A percentile compares a stretch with the other conserved stretches of the same genome.
phyloP scores from a whole-genome alignment of 306 rosid genomes.

The Lathyrus sativus region DNA sequence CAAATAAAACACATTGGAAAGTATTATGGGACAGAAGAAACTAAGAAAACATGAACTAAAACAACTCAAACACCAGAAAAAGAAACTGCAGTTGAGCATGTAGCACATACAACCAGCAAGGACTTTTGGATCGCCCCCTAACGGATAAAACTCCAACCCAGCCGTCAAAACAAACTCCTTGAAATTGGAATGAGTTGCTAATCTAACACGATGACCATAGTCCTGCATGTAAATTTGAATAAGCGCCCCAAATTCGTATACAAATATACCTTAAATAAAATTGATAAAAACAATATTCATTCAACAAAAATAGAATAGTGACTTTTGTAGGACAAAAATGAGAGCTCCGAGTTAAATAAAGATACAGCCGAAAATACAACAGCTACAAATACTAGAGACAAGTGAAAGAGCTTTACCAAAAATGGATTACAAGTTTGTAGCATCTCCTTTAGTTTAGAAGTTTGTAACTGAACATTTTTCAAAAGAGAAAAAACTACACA shows the following conservation, averaged over 20 bases:
- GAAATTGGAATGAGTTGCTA: slow-evolving; percentile 97
- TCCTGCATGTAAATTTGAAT: slow-evolving; percentile 64
- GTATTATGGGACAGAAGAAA: slow-evolving; percentile 22
- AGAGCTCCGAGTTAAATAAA: slow-evolving; percentile 14
- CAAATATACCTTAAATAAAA: slow-evolving; percentile 19
- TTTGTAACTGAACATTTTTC: slow-evolving; percentile 13
- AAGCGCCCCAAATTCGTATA: slow-evolving; percentile 19
- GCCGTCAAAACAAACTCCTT: slow-evolving; percentile 98
- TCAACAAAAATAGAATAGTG: slow-evolving; percentile 11
- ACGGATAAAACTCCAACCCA: slow-evolving; percentile 95
- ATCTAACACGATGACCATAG: slow-evolving; percentile 96
- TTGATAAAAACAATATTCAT: slow-evolving; percentile 2
- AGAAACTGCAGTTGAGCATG: slow-evolving; percentile 37
- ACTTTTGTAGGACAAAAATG: background rate
- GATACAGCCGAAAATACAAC: slow-evolving; percentile 17
- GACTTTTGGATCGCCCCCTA: slow-evolving; percentile 97
- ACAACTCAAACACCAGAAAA: slow-evolving; percentile 28
- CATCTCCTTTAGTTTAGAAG: slow-evolving; percentile 6
- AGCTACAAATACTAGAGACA: background rate
- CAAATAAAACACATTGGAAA: slow-evolving; percentile 13
- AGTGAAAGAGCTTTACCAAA: slow-evolving; percentile 4
- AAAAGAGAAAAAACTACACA: background rate
- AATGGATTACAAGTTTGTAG: slow-evolving; percentile 19
- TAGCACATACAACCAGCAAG: slow-evolving; percentile 97
- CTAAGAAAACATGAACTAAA: slow-evolving; percentile 16